Conservation (phyloP, 2,329 filamentous ascomycete species). For the Trichophyton mentagrophytes region DNA sequence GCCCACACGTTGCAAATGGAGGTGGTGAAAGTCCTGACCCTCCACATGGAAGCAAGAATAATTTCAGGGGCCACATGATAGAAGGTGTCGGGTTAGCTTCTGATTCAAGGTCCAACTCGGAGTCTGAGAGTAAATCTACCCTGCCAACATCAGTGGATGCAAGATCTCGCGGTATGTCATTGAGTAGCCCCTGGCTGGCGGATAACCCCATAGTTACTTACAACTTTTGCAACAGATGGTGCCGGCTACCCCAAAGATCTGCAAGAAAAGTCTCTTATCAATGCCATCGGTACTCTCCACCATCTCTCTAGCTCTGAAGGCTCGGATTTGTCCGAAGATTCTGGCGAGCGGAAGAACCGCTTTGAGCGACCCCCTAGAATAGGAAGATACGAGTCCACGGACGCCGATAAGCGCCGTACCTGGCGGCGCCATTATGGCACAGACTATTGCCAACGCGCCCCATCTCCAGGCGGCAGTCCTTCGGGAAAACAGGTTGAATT, state of each 20-base stretch:
- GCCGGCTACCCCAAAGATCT: not conserved
- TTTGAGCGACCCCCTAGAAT: not conserved
- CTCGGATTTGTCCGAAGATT: not conserved
- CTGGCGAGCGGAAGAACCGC: not conserved
- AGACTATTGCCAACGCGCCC: not conserved
- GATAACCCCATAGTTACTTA: not conserved
- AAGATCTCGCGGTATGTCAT: not conserved
- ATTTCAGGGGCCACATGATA: conserved; percentile 15
- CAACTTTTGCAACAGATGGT: not conserved
- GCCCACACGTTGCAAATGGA: conserved; percentile 9
- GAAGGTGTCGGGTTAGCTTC: conserved; percentile 6
- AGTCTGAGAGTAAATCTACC: not conserved
- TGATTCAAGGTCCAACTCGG: not conserved
- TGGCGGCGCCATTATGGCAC: no score
- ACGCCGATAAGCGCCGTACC: not conserved
- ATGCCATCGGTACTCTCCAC: not conserved
- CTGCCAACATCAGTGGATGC: not conserved
- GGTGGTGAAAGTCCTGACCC: conserved; percentile 14
- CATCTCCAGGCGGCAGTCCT: not conserved
- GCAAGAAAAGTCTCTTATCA: not conserved
- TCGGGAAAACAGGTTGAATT: not conserved
- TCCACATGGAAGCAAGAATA: conserved; percentile 7
- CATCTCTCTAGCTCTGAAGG: not conserved
- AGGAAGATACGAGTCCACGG: not conserved
- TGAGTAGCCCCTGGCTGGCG: not conserved